Conservation (phyloP, 2,329 filamentous ascomycete species). For the Metarhizium album region DNA sequence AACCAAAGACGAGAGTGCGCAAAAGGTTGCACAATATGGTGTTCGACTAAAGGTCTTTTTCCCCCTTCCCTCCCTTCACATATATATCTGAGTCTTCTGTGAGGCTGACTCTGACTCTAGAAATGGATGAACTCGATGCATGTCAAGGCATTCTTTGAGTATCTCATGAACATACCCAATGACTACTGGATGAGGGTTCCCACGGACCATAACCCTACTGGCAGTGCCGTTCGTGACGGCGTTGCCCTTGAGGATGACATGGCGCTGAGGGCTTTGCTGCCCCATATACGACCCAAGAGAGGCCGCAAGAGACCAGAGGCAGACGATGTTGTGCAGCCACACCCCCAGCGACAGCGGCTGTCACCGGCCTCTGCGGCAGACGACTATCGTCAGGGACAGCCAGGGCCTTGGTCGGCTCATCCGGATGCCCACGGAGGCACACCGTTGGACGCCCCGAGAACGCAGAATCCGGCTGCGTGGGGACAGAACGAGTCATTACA, state of each 20-base stretch:
- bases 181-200: constrained; percentile 73
- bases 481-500: constrained; percentile 40
- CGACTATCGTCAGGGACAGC: constrained; percentile 20
- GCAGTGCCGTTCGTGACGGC: constrained; percentile 62
- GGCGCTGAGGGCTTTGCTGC: constrained; percentile 71
- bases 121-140: constrained; percentile 98
- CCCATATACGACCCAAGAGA: constrained; percentile 57
- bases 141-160: constrained; percentile 90
- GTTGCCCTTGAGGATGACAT: constrained; percentile 82
- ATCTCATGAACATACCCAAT: constrained; percentile 66
- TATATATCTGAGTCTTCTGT: too few relatives aligned
- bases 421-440: constrained; percentile 19
- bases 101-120: constrained; percentile 26
- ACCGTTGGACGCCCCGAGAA: constrained; percentile 15
- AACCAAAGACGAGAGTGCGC: constrained; percentile 76
- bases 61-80: too few relatives aligned
- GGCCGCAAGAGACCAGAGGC: constrained; percentile 55
- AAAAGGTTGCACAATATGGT: constrained; percentile 92
- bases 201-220: constrained; percentile 48
- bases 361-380: constrained; percentile 40
- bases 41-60: constrained; percentile 68
- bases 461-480: constrained; percentile 13
- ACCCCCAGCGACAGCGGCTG: constrained; percentile 50
- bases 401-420: constrained; percentile 36
- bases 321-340: constrained; percentile 37